Base-by-base conservation (phyloP, 352 stramenopile species). In the Blastocystis sp. region DNA sequence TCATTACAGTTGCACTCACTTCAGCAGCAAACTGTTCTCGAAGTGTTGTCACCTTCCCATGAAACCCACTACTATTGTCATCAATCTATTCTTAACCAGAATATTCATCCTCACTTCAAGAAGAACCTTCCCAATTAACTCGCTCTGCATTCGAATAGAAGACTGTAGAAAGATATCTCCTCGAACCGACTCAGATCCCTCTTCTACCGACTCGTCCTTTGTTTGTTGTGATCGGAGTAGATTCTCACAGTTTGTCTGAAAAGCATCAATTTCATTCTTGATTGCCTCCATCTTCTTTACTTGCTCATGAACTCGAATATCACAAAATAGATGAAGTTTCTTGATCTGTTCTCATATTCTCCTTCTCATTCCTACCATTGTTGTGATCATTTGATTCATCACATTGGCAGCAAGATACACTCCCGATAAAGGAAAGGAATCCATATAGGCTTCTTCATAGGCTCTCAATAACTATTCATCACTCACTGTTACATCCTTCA, bases 71-170 rank as follows among this genome's bases (percentile, higher is more conserved):
- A 13, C 33, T 70, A 17, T 77, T 19, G 9, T 77, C 64, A 19
- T 56, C 37, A 56, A 77, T 77, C 64, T 77, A 51, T 22, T n/a
- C n/a, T 19, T 19, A 56, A 56, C 5, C n/a, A 1, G 6, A 7
- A n/a, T 27, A 24, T 1, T 5, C 7, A 51, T 42, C 33, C 64
- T n/a, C 30, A 77, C 64, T 51, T 77, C 64, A 2, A 77, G 64
- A 19, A 77, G 64, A 40, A 42, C 64, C 64, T 77, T 77, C 19
- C 64, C 64, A n/a, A 77, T 77, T 22, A 77, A n/a, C 19, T 51
- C 64, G 17, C 33, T 77, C 19, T 77, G 64, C 30, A 17, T 51
- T 4, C n/a, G n/a, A 42, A 77, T 77, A 4, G 64, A 51, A n/a
- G 64, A 77, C 37, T 56, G 30, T 4, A 77, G 15, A n/a, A 77